A percentile compares a stretch with the other conserved stretches of the same genome.
Evolutionary conservation across 768 basidiomycete genomes (phyloP).

Genomic region (Mycena filopes): DNA sequence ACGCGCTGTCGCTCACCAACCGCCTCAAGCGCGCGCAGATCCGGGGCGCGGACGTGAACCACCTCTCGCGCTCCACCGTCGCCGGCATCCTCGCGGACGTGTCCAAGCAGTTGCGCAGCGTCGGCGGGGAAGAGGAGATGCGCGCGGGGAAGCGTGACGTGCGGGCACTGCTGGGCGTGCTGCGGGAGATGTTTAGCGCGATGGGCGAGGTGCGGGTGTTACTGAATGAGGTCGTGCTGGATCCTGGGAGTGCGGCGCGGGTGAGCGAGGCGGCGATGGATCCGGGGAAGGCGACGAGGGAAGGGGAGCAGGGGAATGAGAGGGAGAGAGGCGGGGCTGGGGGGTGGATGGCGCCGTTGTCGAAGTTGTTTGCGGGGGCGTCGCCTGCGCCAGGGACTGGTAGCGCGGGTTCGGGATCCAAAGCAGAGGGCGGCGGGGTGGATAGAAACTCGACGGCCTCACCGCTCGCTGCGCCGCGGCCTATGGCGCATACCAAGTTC

Average conservation of each 20-base stretch:
- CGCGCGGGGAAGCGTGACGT: slow-evolving; percentile 83
- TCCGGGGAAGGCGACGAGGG: slow-evolving; percentile 58
- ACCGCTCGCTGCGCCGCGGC: slow-evolving; percentile 40
- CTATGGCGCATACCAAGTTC: slow-evolving; percentile 51
- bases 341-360: slow-evolving; percentile 89
- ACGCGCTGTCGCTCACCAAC: slow-evolving; percentile 88
- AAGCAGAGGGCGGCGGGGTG: slow-evolving; percentile 36
- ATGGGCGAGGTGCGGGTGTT: slow-evolving; percentile 83
- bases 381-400: slow-evolving; percentile 34
- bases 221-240: slow-evolving; percentile 90
- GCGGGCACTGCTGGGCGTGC: slow-evolving; percentile 80
- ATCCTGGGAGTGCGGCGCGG: slow-evolving; percentile 78
- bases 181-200: slow-evolving; percentile 87
- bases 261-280: slow-evolving; percentile 79
- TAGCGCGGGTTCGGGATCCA: no score
- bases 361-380: slow-evolving; percentile 77
- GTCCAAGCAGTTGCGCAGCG: slow-evolving; percentile 77
- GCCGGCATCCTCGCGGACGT: slow-evolving; percentile 80
- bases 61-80: slow-evolving; percentile 87
- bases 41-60: slow-evolving; percentile 84
- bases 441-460: slow-evolving; percentile 26
- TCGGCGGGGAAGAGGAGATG: slow-evolving; percentile 81
- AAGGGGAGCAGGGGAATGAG: slow-evolving; percentile 39
- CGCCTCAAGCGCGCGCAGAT: slow-evolving; percentile 93
- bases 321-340: slow-evolving; percentile 43